Evolutionary conservation across 306 rosid genomes (phyloP), one percentile per base, ranked within the genome.

Genomic region (Trifolium dubium): DNA sequence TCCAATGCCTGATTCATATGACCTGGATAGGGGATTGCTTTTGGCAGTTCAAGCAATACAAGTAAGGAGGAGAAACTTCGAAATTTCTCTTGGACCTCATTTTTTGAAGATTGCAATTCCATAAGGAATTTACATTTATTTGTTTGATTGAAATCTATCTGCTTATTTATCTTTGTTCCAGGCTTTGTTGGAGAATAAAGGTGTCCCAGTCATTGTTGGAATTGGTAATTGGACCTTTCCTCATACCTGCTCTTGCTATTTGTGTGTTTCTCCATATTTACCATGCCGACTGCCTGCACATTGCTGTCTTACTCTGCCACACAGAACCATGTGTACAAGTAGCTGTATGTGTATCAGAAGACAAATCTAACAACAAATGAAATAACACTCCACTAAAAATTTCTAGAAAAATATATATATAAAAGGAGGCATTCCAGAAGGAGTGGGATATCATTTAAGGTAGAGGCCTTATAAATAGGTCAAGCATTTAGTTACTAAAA

Each of bases 131-230:
- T 66, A 56, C 37, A 43, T 56, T 18, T 80, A 46, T 83, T 32
- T 74, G 65, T 78, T 74, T 84, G 75, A 67, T 41, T 71, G 71
- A 50, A 73, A 79, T 19, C 15, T 68, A 72, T 69, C 71, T 73
- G 64, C 71, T 67, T 47, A 32, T 76, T 74, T 69, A 58, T 73
- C 32, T 10, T 51, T 77, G 13, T 88, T 86, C 49, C 96, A 94
- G 99, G 98, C 96, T 41, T 86, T 94, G 86, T 83, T 94, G 92
- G 99, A 94, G 92, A 94, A 89, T 81, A 94, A 94, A 79, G 99
- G 96, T 56, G 83, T 76, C 65, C 99, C 99, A 9, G 92, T 94
- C 73, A 87, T 94, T 71, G 99, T 94, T 54, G 99, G 99, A 82
- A 94, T 94, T 67, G 99, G 99, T 94, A 94, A 84, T 83, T 65